A percentile compares a stretch with the other conserved stretches of the same genome.
phyloP scores from a whole-genome alignment of 2,329 filamentous ascomycete genomes.

The Penicillium sp. region DNA sequence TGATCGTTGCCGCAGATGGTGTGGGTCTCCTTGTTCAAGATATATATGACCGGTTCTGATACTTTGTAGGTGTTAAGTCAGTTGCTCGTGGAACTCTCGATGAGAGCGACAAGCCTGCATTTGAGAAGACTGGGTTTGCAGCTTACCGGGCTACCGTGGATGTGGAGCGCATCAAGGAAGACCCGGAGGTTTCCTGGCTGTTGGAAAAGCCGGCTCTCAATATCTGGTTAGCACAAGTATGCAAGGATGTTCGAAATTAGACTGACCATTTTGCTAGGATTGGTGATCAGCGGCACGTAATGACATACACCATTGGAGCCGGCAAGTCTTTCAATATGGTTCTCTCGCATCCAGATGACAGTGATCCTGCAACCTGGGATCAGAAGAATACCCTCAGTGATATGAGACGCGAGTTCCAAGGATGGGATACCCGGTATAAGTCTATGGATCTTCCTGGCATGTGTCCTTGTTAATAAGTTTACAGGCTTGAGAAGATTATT shows the following conservation, averaged over 20 bases:
- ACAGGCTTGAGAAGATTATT: conserved; percentile 26
- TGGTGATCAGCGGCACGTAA: conserved; percentile 34
- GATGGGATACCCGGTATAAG: conserved; percentile 17
- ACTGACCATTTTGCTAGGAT: conserved; percentile 10
- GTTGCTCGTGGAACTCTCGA: conserved; percentile 11
- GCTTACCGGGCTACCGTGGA: conserved; percentile 39
- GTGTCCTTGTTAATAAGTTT: not conserved
- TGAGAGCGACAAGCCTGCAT: not conserved
- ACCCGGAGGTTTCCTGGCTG: conserved; percentile 34
- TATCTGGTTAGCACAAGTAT: conserved; percentile 27
- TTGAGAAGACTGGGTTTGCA: conserved; percentile 30
- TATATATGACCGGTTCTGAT: too few relatives aligned
- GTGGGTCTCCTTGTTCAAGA: not conserved
- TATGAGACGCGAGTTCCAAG: conserved; percentile 23
- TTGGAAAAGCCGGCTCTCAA: conserved; percentile 35
- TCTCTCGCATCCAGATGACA: conserved; percentile 36
- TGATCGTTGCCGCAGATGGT: conserved; percentile 21
- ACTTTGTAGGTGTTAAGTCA: conserved; percentile 16
- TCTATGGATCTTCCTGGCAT: not conserved
- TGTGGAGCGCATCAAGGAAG: conserved; percentile 29
- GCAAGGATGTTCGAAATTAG: not conserved
- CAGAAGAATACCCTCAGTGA: conserved; percentile 21
- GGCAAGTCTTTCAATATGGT: conserved; percentile 43
- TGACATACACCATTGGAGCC: conserved; percentile 37
- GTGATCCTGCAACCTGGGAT: conserved; percentile 27